Evolutionary conservation across 495 filamentous ascomycete species (phyloP).

Genomic region (Hyaloscypha variabilis): DNA sequence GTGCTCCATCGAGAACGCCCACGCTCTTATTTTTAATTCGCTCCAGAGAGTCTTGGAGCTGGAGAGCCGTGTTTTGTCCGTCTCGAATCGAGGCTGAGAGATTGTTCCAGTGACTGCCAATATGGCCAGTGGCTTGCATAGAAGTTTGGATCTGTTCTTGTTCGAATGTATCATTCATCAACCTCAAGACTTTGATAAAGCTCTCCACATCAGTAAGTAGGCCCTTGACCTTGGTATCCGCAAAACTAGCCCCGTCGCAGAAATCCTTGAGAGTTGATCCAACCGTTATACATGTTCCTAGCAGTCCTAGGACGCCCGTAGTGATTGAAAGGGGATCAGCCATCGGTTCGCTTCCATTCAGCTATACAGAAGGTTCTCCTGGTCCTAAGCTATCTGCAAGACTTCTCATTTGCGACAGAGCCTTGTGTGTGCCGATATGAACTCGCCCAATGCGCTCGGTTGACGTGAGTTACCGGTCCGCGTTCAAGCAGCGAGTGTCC

Average conservation of each 20-base stretch:
- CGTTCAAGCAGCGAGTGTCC: too few species aligned
- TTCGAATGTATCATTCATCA: slow-evolving; percentile 27
- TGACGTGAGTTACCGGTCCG: too few species aligned
- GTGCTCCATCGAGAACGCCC: slow-evolving; percentile 18
- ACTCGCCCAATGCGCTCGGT: too few species aligned
- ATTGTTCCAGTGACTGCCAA: slow-evolving; percentile 21
- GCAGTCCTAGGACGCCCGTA: slow-evolving; percentile 11
- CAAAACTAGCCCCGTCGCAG: slow-evolving; percentile 12
- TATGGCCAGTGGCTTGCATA: slow-evolving; percentile 20
- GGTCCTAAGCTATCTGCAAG: too few species aligned
- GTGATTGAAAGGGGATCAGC: slow-evolving; percentile 23
- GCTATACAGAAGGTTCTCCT: too few species aligned
- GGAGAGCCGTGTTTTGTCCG: slow-evolving; percentile 14
- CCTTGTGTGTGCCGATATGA: too few species aligned
- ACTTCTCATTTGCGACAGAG: too few species aligned
- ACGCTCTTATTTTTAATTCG: slow-evolving; percentile 23
- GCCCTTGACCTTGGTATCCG: slow-evolving; percentile 19
- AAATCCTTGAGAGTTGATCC: slow-evolving; percentile 19
- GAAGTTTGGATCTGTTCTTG: slow-evolving; percentile 9
- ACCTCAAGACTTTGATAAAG: slow-evolving; percentile 18
- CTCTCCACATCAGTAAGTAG: slow-evolving; percentile 22
- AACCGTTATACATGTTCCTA: slow-evolving; percentile 16
- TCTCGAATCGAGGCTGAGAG: slow-evolving; percentile 22
- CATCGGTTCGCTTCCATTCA: neutral
- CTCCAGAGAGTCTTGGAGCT: slow-evolving; percentile 15